Evolutionary conservation across 2,329 filamentous ascomycete genomes (phyloP), one percentile per base, ranked within the genome.

Genomic region (Ceratocystis ficicola): DNA sequence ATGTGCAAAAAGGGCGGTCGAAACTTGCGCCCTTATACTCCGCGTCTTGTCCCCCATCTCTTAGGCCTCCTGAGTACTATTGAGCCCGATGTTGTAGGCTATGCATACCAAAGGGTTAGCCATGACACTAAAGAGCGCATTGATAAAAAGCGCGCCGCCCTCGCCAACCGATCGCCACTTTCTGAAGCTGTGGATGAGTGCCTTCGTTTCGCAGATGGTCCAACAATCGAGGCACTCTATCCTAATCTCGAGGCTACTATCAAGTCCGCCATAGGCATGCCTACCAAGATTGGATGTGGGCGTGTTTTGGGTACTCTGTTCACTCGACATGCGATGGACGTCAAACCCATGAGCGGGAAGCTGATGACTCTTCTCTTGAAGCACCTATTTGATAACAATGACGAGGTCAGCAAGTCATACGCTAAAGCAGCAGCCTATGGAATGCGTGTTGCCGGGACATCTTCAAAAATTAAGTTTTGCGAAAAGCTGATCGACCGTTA

Each of bases 111-210:
- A 68, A 90, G 95, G 71, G 90, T 90, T 0, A 86, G 91, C 69
- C 91, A 95, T 62, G 81, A 95, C 32, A 95, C 88, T 0, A 86
- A 90, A 60, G 90, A 95, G 70, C 86, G 93, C 71, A 90, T 99
- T 65, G 94, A 99, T 74, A 92, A 90, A 73, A 82, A 91, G 74
- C 83, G 94, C 65, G 85, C 94, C 15, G 86, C 84, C 48, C 88
- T 86, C 73, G 90, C 96, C 36, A 88, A 90, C 32, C 85, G 84
- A 64, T 96, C 90, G 17, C 93, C 94, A 0, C 86, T 99, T 69
- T 95, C 92, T 72, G 92, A 96, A 74, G 91, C 91, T 1, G 90
- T 97, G 66, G 90, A 96, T 71, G 84, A 92, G 69, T 90, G 89
- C 71, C 82, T 99, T 41, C 90, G 96, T 68, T 85, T 89, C 64